Conservation (phyloP, 2,329 filamentous ascomycete genomes). For the Nemania sp. region DNA sequence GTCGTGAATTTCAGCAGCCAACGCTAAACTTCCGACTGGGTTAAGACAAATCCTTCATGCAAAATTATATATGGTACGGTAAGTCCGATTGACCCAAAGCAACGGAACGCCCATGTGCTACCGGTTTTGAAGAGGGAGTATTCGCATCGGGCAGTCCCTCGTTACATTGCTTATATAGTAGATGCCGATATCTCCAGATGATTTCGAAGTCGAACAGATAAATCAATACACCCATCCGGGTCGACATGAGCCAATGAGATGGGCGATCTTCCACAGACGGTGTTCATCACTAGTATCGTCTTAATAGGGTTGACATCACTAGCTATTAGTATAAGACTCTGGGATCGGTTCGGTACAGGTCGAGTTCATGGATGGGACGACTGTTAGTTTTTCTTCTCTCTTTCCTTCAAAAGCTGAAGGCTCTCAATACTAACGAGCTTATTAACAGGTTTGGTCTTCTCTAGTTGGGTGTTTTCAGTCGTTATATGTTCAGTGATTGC, state of each 20-base stretch:
- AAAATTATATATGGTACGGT: background rate
- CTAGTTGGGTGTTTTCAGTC: constrained; percentile 39
- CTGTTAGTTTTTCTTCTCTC: constrained; percentile 29
- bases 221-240: background rate
- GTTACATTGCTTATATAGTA: background rate
- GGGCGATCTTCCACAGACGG: background rate
- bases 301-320: constrained; percentile 32
- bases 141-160: background rate
- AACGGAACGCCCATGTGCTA: background rate
- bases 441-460: constrained; percentile 28
- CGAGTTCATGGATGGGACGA: constrained; percentile 41
- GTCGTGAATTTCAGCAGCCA: background rate
- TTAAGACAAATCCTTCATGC: background rate
- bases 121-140: background rate
- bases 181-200: background rate
- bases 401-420: constrained; percentile 15
- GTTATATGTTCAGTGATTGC: constrained; percentile 1
- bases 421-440: constrained; percentile 10
- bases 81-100: background rate
- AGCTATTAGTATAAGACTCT: constrained; percentile 32
- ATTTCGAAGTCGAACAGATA: background rate
- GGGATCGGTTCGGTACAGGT: constrained; percentile 29
- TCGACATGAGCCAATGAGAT: constrained; percentile 1
- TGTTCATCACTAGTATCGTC: constrained; percentile 25
- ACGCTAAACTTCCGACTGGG: background rate